Percentiles rank a stretch among this genome's conserved stretches.
These are phyloP conservation scores for Macrophomina pseudophaseolina DNA, from an alignment of 2,329 filamentous ascomycete genomes.

Conservation along the genomic window DNA sequence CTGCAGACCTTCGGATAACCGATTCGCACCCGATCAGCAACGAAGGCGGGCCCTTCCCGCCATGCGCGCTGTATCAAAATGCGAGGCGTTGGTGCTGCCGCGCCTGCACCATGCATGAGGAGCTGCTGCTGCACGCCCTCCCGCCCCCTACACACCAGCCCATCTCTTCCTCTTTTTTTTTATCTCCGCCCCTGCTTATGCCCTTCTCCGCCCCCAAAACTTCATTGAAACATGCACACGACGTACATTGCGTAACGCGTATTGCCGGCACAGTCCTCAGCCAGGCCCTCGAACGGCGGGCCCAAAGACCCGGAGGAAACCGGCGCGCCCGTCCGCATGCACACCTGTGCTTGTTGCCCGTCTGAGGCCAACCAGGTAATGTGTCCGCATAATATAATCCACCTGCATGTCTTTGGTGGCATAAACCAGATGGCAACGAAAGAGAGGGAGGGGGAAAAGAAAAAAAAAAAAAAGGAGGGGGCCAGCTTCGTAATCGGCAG, in stretches of 20 bases:
- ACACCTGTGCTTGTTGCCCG: not conserved
- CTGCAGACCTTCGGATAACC: not conserved
- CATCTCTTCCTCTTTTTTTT: not conserved
- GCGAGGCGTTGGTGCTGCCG: not conserved
- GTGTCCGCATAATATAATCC: not conserved
- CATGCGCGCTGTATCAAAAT: not conserved
- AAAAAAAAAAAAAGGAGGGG: not conserved
- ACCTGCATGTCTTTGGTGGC: conserved; percentile 16
- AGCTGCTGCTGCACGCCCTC: not conserved
- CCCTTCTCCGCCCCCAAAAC: not conserved
- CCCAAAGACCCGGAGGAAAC: not conserved
- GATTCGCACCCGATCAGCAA: conserved; percentile 4
- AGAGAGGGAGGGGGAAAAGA: too few relatives aligned
- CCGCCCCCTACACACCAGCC: not conserved
- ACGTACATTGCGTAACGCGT: conserved; percentile 10
- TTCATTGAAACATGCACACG: conserved; percentile 10
- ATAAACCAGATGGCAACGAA: not conserved
- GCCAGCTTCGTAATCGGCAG: conserved; percentile 6
- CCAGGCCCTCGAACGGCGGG: not conserved
- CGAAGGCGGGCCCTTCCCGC: not conserved
- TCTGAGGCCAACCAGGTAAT: not conserved
- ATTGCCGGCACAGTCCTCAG: conserved; percentile 8
- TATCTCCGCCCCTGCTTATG: conserved; percentile 11
- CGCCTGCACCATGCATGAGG: conserved; percentile 12
- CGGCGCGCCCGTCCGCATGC: not conserved